Percentiles rank a stretch among this genome's conserved stretches.
Evolutionary conservation across 2,329 filamentous ascomycete species (phyloP).

Genomic region (Diaporthe citri): DNA sequence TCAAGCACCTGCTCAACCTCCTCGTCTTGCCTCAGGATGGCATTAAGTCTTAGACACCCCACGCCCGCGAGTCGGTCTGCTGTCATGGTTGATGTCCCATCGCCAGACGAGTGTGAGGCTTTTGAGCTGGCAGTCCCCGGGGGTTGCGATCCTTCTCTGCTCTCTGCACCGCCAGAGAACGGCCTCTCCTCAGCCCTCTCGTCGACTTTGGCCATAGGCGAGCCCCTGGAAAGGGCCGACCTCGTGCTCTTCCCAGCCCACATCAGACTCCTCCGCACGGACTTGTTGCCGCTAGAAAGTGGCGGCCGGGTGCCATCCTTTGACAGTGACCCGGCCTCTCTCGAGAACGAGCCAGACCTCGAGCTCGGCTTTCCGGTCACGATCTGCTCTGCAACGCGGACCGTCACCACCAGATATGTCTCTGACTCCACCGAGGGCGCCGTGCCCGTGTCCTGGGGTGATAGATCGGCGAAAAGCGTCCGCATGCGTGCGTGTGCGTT

Average conservation of each 20-base stretch:
- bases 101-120: conserved; percentile 52
- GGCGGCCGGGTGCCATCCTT: conserved; percentile 61
- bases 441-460: conserved; percentile 78
- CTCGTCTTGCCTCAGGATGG: conserved; percentile 77
- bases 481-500: conserved; percentile 79
- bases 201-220: conserved; percentile 68
- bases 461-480: conserved; percentile 90
- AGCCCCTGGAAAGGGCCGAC: conserved; percentile 65
- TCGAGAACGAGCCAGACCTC: conserved; percentile 60
- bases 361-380: conserved; percentile 61
- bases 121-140: conserved; percentile 70
- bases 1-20: conserved; percentile 82
- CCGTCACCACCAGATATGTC: conserved; percentile 86
- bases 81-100: conserved; percentile 57
- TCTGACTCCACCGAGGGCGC: conserved; percentile 74
- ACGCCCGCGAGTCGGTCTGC: conserved; percentile 80
- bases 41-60: conserved; percentile 81
- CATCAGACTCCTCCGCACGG: conserved; percentile 75
- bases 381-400: conserved; percentile 72
- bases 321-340: conserved; percentile 52
- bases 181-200: conserved; percentile 62
- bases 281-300: conserved; percentile 63
- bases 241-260: conserved; percentile 73
- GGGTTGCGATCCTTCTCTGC: conserved; percentile 59
- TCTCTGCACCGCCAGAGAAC: conserved; percentile 52